Conservation (phyloP, 805 yeast genomes). For the Wickerhamiella azyma region DNA sequence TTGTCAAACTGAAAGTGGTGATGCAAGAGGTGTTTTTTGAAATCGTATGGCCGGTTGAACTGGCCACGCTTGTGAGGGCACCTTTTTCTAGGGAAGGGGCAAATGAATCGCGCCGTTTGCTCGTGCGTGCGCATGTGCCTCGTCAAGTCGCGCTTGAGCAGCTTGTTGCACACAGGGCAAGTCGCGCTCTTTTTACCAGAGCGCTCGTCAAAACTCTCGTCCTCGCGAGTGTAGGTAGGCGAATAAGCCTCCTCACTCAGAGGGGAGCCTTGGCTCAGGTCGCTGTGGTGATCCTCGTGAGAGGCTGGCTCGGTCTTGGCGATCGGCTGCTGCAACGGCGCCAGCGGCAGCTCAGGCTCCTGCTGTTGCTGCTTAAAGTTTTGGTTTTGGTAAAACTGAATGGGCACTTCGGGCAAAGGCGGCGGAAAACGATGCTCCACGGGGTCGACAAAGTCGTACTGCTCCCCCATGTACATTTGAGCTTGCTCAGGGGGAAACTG, state of each 20-base stretch:
- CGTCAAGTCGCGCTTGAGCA: constrained; percentile 45
- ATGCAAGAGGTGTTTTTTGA: constrained; percentile 49
- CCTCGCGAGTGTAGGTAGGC: neutral
- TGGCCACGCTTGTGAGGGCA: constrained; percentile 48
- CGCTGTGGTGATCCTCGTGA: neutral
- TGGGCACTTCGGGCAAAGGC: neutral
- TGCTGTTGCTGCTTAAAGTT: neutral
- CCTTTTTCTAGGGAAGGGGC: constrained; percentile 41
- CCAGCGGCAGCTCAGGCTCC: no score
- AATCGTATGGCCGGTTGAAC: constrained; percentile 57
- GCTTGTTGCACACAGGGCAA: constrained; percentile 41
- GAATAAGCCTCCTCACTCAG: constrained; percentile 2
- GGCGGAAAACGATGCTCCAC: neutral
- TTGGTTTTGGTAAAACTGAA: neutral
- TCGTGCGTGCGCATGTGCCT: constrained; percentile 53
- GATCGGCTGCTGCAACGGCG: no score
- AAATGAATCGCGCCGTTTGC: constrained; percentile 39
- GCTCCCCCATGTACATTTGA: neutral
- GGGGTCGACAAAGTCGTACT: neutral
- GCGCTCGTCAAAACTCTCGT: constrained; percentile 1
- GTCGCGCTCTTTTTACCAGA: constrained; percentile 5
- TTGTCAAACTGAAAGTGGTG: constrained; percentile 45
- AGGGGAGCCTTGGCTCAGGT: neutral
- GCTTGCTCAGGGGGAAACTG: neutral
- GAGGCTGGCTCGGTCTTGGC: no score